These are phyloP conservation scores for Aspergillus udagawae DNA, from an alignment of 2,329 filamentous ascomycete genomes.

Conservation along the genomic window DNA sequence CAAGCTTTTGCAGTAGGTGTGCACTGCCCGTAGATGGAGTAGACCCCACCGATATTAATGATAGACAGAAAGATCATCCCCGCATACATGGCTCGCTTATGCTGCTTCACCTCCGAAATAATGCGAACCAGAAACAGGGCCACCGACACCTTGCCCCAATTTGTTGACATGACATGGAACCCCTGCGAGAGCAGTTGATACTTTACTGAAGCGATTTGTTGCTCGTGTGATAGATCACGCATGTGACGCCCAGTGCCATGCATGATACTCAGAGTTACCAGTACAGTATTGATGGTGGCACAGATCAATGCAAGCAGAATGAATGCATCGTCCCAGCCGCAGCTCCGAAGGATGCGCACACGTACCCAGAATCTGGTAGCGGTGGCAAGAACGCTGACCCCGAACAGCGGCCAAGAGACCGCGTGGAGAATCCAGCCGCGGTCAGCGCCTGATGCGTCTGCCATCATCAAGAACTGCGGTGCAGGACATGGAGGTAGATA, in stretches of 20 bases:
- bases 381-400: background rate
- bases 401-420: constrained; percentile 9
- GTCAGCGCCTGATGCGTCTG: background rate
- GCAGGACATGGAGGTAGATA: background rate
- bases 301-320: constrained; percentile 6
- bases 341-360: constrained; percentile 4
- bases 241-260: constrained; percentile 9
- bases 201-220: constrained; percentile 3
- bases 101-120: constrained; percentile 6
- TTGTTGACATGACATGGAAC: constrained; percentile 12
- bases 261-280: constrained; percentile 1
- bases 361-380: constrained; percentile 6
- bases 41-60: constrained; percentile 4
- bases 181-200: constrained; percentile 11
- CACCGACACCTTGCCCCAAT: constrained; percentile 12
- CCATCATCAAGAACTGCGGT: background rate
- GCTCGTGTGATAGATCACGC: background rate
- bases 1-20: constrained; percentile 2
- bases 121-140: constrained; percentile 12
- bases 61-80: constrained; percentile 1
- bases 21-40: constrained; percentile 12
- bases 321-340: constrained; percentile 10
- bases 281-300: constrained; percentile 4
- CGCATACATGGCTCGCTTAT: constrained; percentile 6
- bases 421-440: constrained; percentile 10